Evolutionary conservation across 2,329 filamentous ascomycete species (phyloP).

Genomic region (Ophiostoma ulmi): DNA sequence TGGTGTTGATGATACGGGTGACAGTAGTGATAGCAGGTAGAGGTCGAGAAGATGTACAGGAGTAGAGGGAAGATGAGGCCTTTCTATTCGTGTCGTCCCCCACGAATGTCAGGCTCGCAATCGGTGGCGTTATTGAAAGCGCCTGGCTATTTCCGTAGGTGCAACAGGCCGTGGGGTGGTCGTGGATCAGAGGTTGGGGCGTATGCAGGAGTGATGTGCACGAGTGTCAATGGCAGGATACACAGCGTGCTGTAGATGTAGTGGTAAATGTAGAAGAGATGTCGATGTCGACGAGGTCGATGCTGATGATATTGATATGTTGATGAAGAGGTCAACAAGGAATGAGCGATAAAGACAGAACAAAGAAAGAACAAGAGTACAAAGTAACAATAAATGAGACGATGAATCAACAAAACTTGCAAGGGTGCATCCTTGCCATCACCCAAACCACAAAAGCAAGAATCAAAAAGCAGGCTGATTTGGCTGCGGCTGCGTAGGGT

Average conservation of each 20-base stretch:
- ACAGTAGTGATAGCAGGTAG: background rate
- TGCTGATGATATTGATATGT: background rate
- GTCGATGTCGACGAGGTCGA: background rate
- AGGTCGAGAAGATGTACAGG: background rate
- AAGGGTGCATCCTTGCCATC: background rate
- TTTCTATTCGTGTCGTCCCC: conserved; percentile 10
- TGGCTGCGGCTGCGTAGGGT: conserved; percentile 8
- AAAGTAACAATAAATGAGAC: background rate
- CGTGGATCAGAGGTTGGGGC: background rate
- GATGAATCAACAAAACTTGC: background rate
- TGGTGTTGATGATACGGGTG: too few relatives aligned
- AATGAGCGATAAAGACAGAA: background rate
- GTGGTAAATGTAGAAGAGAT: background rate
- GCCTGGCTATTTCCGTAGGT: background rate
- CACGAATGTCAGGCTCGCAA: conserved; percentile 6
- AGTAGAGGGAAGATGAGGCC: background rate
- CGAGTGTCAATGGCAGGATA: background rate
- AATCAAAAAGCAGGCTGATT: background rate
- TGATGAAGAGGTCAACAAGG: background rate
- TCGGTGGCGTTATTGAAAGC: background rate
- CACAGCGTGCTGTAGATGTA: background rate
- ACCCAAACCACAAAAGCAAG: background rate
- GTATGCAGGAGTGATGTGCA: background rate
- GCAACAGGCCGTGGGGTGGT: background rate
- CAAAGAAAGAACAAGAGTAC: background rate